These are phyloP conservation scores for Conticribra weissflogii DNA, from an alignment of 108 stramenopile genomes.

Conservation along the genomic window DNA sequence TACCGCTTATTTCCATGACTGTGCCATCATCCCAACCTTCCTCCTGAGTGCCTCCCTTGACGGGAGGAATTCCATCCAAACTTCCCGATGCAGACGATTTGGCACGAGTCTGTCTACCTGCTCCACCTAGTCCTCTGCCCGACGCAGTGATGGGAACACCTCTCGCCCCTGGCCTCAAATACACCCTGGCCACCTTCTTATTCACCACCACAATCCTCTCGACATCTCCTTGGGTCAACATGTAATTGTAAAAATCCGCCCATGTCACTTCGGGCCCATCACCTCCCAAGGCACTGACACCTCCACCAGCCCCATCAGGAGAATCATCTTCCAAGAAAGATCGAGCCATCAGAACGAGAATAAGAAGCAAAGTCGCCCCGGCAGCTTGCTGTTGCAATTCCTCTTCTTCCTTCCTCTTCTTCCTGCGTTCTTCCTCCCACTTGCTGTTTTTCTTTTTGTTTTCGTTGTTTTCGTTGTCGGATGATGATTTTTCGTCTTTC, in stretches of 20 bases:
- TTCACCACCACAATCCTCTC: slow-evolving; percentile 93
- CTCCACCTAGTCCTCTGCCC: not conserved
- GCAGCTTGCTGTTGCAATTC: slow-evolving; percentile 69
- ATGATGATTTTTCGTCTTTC: slow-evolving; percentile 5
- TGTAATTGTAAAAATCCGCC: slow-evolving; percentile 84
- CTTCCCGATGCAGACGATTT: not conserved
- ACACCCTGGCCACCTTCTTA: slow-evolving; percentile 80
- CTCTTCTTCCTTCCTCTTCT: slow-evolving; percentile 46
- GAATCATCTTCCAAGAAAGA: slow-evolving; percentile 60
- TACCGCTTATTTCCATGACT: slow-evolving; percentile 51
- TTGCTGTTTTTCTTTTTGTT: slow-evolving; percentile 40
- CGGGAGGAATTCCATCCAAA: not conserved
- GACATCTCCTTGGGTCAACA: slow-evolving; percentile 86
- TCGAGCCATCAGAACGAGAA: slow-evolving; percentile 63
- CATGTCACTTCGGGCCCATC: slow-evolving; percentile 88
- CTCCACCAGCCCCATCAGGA: not conserved
- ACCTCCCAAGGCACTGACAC: slow-evolving; percentile 23
- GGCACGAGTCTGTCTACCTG: not conserved
- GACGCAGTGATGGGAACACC: slow-evolving; percentile 41
- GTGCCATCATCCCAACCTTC: slow-evolving; percentile 59
- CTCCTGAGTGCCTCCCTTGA: slow-evolving; percentile 8
- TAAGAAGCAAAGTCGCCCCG: slow-evolving; percentile 49
- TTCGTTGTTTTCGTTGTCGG: slow-evolving; percentile 18
- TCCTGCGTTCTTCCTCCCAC: slow-evolving; percentile 44
- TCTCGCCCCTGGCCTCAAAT: slow-evolving; percentile 59